Evolutionary conservation across 306 rosid genomes (phyloP), one percentile per base, ranked within the genome.

Genomic region (Fragaria iinumae): DNA sequence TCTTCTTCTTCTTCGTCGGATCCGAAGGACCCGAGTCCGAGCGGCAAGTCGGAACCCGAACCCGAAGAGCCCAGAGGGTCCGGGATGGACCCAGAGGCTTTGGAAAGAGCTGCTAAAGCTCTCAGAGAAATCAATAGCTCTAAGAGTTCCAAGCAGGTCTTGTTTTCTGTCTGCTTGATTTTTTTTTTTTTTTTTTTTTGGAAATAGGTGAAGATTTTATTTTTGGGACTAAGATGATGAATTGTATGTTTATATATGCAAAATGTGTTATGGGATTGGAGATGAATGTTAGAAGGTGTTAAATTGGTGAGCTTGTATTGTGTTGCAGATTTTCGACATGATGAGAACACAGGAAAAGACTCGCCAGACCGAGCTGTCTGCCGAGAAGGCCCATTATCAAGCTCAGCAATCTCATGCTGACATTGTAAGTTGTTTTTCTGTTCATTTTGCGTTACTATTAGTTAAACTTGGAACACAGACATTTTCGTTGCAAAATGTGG

Each of bases 101-200:
- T 93, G 67, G 99, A 96, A 79, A 85, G 93, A 88, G 99, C 89
- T 29, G 99, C 98, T 38, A 91, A 88, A 79, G 97, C 99, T 82
- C 91, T 91, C 65, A 89, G 97, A 17, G 86, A 88, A 84, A 96
- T 96, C 83, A 96, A 93, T 56, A 83, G 74, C 67, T 91, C 96
- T 69, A 69, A 89, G 32, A 43, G 82, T 47, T 59, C 93, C 39
- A 93, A 91, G 81, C 87, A 88, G 98, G 98, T 93, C 6, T 34
- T 8, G 0, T 23, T 69, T 53, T 25, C 6, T 62, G 0, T 60
- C 13, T 62, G 45, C 4, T 62, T 25, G 2, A 4, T 16, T 11
- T 14, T 4, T 2, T 21, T 13, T 43, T 43, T 27, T 5, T 36
- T 36, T 56, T 10, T 32, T 27, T 23, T n/a, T n/a, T n/a, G n/a